These are phyloP conservation scores for Thelephora ganbajun DNA, from an alignment of 768 basidiomycete genomes.

Conservation along the genomic window DNA sequence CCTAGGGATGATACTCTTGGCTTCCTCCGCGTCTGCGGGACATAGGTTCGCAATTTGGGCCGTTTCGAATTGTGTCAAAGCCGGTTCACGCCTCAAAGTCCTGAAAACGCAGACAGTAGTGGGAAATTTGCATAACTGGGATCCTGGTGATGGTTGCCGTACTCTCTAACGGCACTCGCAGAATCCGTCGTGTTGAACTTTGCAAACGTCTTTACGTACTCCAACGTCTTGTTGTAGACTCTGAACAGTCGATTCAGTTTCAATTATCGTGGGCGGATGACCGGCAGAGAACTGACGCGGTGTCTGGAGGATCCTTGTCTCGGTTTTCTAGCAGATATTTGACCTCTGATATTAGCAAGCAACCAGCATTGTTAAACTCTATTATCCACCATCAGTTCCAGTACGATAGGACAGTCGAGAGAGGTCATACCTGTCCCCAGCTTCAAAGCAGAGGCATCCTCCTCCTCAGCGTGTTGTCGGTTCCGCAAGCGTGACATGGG, in stretches of 20 bases:
- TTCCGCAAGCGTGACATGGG: constrained; percentile 32
- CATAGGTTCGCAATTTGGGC: constrained; percentile 88
- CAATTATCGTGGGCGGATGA: background rate
- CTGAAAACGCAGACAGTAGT: constrained; percentile 23
- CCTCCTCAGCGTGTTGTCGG: constrained; percentile 66
- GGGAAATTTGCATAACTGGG: too few species aligned
- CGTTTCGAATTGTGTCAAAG: constrained; percentile 80
- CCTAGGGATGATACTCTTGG: constrained; percentile 88
- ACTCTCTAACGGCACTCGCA: constrained; percentile 82
- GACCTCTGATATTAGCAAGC: constrained; percentile 83
- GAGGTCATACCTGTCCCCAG: constrained; percentile 75
- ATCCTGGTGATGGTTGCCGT: too few species aligned
- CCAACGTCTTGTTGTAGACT: constrained; percentile 86
- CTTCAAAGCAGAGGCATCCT: constrained; percentile 76
- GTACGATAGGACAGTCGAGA: too few species aligned
- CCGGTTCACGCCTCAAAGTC: constrained; percentile 64
- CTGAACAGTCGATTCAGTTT: constrained; percentile 22
- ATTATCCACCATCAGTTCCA: background rate
- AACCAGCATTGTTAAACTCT: constrained; percentile 91
- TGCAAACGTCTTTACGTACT: constrained; percentile 84
- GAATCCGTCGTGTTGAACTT: constrained; percentile 82
- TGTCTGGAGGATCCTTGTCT: constrained; percentile 80
- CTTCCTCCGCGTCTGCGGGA: constrained; percentile 79
- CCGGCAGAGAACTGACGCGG: constrained; percentile 42
- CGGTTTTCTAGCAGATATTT: constrained; percentile 81